These are phyloP conservation scores for Mucor mucedo DNA, from an alignment of 371 early-diverging fungal genomes.

Conservation along the genomic window DNA sequence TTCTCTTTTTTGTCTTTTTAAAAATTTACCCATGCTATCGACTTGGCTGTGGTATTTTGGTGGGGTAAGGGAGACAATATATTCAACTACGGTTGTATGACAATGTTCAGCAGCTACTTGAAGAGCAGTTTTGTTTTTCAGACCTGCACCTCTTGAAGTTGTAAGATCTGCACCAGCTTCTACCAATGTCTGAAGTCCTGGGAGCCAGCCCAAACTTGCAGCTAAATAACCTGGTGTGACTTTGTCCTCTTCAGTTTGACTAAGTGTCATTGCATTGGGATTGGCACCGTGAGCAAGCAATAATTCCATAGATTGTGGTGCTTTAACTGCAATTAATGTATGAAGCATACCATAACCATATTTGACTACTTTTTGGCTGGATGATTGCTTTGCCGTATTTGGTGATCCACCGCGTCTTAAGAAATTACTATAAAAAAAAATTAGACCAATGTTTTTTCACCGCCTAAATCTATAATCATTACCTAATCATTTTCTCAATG, in stretches of 20 bases:
- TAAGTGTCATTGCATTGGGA: constrained; percentile 47
- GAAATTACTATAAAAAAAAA: constrained; percentile 34
- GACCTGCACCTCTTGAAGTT: constrained; percentile 35
- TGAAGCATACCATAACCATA: constrained; percentile 57
- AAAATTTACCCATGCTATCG: constrained; percentile 39
- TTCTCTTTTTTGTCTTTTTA: constrained; percentile 1
- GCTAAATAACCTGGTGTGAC: constrained; percentile 53
- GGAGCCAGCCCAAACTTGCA: constrained; percentile 51
- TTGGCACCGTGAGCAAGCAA: constrained; percentile 53
- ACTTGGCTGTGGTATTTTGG: constrained; percentile 30
- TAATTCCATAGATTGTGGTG: constrained; percentile 32
- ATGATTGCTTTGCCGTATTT: constrained; percentile 53
- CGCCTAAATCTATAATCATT: not conserved
- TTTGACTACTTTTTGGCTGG: constrained; percentile 32
- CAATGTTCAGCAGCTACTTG: constrained; percentile 52
- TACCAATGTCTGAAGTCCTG: constrained; percentile 45
- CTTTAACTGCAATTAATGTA: constrained; percentile 41
- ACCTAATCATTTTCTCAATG: constrained; percentile 52
- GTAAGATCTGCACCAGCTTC: constrained; percentile 48
- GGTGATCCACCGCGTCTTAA: constrained; percentile 56
- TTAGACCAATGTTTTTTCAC: not conserved
- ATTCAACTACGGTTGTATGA: constrained; percentile 44
- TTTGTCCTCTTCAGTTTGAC: constrained; percentile 46
- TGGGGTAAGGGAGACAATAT: constrained; percentile 38
- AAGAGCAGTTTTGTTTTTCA: constrained; percentile 41